Evolutionary conservation across 352 stramenopile genomes (phyloP).

Genomic region (Phytophthora cajani): DNA sequence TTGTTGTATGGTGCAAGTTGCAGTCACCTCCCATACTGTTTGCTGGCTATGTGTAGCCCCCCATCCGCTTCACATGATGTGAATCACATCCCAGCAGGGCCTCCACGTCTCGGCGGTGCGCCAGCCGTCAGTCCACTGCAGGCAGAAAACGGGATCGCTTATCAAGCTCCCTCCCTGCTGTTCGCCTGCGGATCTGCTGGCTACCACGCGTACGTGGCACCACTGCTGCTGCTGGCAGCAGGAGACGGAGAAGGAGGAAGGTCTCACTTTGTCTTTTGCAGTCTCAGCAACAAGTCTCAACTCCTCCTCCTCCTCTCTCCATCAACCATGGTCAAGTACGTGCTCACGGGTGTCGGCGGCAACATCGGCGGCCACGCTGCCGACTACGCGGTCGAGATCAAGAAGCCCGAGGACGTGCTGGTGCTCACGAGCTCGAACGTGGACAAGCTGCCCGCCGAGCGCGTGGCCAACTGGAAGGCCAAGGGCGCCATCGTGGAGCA

Average conservation of each 20-base stretch:
- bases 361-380: slow-evolving; percentile 33
- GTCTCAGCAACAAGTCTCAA: slow-evolving; percentile 19
- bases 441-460: not conserved
- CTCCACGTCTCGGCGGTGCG: not conserved
- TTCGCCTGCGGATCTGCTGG: not conserved
- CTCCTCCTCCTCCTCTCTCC: not conserved
- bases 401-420: slow-evolving; percentile 28
- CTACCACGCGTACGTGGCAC: not conserved
- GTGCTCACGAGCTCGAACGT: slow-evolving; percentile 11
- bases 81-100: not conserved
- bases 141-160: slow-evolving; percentile 17
- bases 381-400: slow-evolving; percentile 30
- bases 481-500: slow-evolving; percentile 6
- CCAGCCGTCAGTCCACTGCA: not conserved
- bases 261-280: slow-evolving; percentile 25
- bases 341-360: slow-evolving; percentile 35
- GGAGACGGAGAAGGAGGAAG: not conserved
- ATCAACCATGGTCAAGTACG: slow-evolving; percentile 39
- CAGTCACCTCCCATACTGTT: too few species aligned
- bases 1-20: slow-evolving; percentile 10
- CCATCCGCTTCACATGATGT: not conserved
- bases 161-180: slow-evolving; percentile 12
- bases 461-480: slow-evolving; percentile 2
- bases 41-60: not conserved
- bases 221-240: too few species aligned